phyloP scores from a whole-genome alignment of 2,329 filamentous ascomycete species.

The Cladosporium velox region DNA sequence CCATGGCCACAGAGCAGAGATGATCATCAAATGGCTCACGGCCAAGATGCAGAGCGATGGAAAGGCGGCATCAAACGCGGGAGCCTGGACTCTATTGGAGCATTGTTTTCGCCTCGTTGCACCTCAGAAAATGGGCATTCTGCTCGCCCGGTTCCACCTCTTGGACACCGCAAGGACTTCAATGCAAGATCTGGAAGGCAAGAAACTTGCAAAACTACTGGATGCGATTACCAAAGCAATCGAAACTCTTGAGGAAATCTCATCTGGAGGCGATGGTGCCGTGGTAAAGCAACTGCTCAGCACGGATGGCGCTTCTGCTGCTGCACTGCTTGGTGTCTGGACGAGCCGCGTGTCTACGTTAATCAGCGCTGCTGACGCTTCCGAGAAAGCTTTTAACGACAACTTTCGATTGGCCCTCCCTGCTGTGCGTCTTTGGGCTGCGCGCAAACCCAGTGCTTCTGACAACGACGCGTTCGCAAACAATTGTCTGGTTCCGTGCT shows the following conservation, averaged over 20 bases:
- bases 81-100: constrained; percentile 61
- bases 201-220: not conserved
- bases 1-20: constrained; percentile 50
- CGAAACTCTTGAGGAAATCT: constrained; percentile 21
- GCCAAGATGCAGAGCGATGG: constrained; percentile 56
- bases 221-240: not conserved
- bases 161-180: not conserved
- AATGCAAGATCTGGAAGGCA: not conserved
- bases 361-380: not conserved
- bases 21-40: constrained; percentile 67
- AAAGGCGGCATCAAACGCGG: constrained; percentile 46
- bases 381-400: not conserved
- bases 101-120: constrained; percentile 67
- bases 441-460: constrained; percentile 26
- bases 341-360: constrained; percentile 15
- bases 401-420: constrained; percentile 13
- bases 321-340: constrained; percentile 33
- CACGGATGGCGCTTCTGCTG: constrained; percentile 25
- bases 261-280: constrained; percentile 25
- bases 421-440: constrained; percentile 32
- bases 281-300: constrained; percentile 31
- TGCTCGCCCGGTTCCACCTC: constrained; percentile 50
- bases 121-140: constrained; percentile 67
- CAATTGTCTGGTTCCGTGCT: constrained; percentile 30
- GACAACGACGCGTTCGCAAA: constrained; percentile 34